phyloP scores from a whole-genome alignment of 75 land plant genomes.

The Selaginella tamariscina region DNA sequence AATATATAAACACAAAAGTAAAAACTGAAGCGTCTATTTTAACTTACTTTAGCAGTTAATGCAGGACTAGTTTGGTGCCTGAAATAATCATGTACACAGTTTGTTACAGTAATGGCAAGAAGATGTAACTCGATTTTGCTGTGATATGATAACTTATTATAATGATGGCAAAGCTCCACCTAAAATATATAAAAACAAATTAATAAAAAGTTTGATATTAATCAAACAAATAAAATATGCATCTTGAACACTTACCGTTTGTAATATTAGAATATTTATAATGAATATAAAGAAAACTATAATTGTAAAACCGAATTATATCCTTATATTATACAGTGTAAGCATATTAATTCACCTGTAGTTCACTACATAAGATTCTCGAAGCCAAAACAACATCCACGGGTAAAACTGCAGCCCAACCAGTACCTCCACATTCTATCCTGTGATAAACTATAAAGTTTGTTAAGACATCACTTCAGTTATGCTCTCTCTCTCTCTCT shows the following conservation, averaged over 20 bases:
- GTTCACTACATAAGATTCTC: slow-evolving; percentile 27
- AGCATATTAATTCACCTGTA: neutral
- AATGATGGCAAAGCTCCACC: slow-evolving; percentile 48
- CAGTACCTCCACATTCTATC: slow-evolving; percentile 66
- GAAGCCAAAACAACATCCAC: slow-evolving; percentile 60
- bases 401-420: slow-evolving; percentile 80
- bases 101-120: slow-evolving; percentile 38
- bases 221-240: neutral
- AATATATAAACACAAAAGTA: neutral
- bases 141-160: slow-evolving; percentile 28
- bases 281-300: neutral
- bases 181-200: neutral
- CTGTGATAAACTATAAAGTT: slow-evolving; percentile 36
- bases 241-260: neutral
- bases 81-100: slow-evolving; percentile 54
- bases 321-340: slow-evolving; percentile 20
- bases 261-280: slow-evolving; percentile 24
- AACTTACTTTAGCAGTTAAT: neutral
- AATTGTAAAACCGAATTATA: neutral
- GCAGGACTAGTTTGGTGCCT: slow-evolving; percentile 5
- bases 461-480: slow-evolving; percentile 8
- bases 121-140: slow-evolving; percentile 60
- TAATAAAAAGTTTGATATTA: neutral
- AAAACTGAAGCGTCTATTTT: neutral
- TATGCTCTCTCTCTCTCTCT: slow-evolving; percentile 14